phyloP scores from a whole-genome alignment of 345 rosid species.

The Camelina hispida region DNA sequence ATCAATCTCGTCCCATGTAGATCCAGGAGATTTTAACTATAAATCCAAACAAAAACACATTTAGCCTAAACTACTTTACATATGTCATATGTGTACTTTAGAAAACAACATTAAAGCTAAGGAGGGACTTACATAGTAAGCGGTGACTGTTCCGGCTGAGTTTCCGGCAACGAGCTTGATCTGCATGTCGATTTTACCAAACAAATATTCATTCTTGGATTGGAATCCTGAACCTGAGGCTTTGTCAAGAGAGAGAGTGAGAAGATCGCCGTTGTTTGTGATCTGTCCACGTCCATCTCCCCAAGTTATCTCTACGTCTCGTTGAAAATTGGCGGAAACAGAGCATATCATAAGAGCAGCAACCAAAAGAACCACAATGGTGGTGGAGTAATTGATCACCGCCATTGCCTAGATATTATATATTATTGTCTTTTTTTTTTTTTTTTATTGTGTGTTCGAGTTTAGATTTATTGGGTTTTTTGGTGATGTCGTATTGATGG shows the following conservation, averaged over 20 bases:
- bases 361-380: constrained; percentile 14
- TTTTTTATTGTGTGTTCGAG: not conserved
- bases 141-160: constrained; percentile 67
- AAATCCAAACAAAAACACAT: not conserved
- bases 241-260: constrained; percentile 54
- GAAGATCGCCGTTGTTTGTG: constrained; percentile 49
- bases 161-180: constrained; percentile 61
- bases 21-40: constrained; percentile 62
- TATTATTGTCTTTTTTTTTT: not conserved
- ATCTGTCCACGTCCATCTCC: constrained; percentile 56
- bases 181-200: constrained; percentile 59
- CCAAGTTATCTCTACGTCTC: constrained; percentile 44
- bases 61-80: not conserved
- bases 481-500: constrained; percentile 4
- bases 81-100: not conserved
- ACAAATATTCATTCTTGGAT: constrained; percentile 58
- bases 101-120: not conserved
- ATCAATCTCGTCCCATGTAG: constrained; percentile 72
- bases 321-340: constrained; percentile 39
- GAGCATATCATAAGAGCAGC: constrained; percentile 19
- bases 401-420: constrained; percentile 1
- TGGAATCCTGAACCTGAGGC: constrained; percentile 62
- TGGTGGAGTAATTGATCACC: constrained; percentile 4
- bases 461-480: not conserved
- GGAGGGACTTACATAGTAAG: constrained; percentile 52